A percentile compares a stretch with the other conserved stretches of the same genome.
Conservation (phyloP, 495 filamentous ascomycete species). For the Platismatia glauca region DNA sequence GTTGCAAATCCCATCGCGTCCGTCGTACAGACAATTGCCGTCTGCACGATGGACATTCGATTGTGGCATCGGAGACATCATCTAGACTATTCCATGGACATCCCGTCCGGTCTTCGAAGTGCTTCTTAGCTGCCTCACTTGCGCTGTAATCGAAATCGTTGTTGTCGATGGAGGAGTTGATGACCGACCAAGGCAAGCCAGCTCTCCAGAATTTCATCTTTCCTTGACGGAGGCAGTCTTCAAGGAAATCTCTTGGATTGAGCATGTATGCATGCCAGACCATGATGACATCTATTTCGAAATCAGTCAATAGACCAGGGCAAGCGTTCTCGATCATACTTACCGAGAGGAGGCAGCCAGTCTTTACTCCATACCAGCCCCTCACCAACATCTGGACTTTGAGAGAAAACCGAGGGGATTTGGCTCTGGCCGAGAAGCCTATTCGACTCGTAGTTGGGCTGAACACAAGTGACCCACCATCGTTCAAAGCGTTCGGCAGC, state of each 20-base stretch:
- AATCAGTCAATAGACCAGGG: not conserved
- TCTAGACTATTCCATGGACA: constrained; percentile 49
- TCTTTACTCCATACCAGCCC: constrained; percentile 10
- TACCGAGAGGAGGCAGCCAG: constrained; percentile 25
- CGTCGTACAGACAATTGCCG: constrained; percentile 42
- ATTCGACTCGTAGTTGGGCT: not conserved
- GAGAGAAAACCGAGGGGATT: not conserved
- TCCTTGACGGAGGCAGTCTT: constrained; percentile 62
- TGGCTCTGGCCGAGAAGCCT: constrained; percentile 1
- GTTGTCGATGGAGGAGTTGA: constrained; percentile 58
- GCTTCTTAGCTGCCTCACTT: constrained; percentile 33
- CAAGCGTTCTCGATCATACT: not conserved
- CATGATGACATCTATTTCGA: constrained; percentile 64
- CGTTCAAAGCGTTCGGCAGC: constrained; percentile 64
- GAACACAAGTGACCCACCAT: constrained; percentile 51
- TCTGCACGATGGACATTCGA: constrained; percentile 52
- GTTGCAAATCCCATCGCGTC: constrained; percentile 43
- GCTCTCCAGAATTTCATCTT: constrained; percentile 52
- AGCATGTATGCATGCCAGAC: constrained; percentile 85
- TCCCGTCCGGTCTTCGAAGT: constrained; percentile 45
- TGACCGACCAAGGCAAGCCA: constrained; percentile 61
- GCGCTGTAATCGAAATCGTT: constrained; percentile 53
- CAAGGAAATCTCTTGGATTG: constrained; percentile 67
- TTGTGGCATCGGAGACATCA: constrained; percentile 40
- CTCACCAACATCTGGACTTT: constrained; percentile 1